phyloP scores from a whole-genome alignment of 345 rosid species.

The Excoecaria cochinchinensis region DNA sequence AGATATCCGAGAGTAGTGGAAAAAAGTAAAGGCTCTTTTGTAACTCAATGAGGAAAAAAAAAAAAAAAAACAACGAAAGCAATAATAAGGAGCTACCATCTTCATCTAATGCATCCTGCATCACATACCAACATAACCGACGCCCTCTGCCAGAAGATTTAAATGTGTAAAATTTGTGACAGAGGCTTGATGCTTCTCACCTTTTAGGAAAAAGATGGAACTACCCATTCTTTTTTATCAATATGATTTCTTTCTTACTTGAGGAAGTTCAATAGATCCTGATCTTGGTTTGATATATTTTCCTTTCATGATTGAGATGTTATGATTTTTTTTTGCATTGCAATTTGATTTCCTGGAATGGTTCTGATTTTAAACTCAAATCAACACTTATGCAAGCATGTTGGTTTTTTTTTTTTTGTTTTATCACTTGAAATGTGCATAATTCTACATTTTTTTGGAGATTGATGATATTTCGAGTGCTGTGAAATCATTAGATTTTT shows the following conservation, averaged over 20 bases:
- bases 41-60: neutral
- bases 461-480: neutral
- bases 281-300: neutral
- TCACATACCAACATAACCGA: neutral
- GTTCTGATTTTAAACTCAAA: neutral
- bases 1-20: neutral
- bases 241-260: neutral
- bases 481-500: neutral
- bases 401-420: neutral
- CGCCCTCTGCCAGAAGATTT: too few species aligned
- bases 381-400: neutral
- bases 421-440: neutral
- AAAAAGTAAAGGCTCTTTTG: neutral
- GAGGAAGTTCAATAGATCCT: neutral
- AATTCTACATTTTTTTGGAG: neutral
- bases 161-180: too few species aligned
- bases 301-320: neutral
- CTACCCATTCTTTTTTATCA: neutral
- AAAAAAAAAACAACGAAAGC: neutral
- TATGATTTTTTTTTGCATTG: too few species aligned
- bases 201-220: neutral
- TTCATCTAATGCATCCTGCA: neutral
- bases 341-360: too few species aligned
- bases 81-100: neutral
- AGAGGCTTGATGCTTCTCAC: too few species aligned